phyloP scores from a whole-genome alignment of 176 grass and related monocot genomes.

The Calamus simplicifolius region DNA sequence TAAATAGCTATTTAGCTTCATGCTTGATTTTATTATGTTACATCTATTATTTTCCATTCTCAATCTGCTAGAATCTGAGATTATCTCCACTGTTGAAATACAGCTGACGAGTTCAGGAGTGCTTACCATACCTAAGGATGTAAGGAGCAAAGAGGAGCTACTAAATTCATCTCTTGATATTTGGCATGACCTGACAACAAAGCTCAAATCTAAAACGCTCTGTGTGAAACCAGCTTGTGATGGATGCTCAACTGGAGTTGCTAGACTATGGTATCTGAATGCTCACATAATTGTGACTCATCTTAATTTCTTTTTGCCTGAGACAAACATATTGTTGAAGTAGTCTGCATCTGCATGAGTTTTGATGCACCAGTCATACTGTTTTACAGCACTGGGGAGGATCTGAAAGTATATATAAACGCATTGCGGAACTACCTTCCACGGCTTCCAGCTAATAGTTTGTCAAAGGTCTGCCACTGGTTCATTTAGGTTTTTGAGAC shows the following conservation, averaged over 20 bases:
- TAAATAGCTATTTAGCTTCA: too few species aligned
- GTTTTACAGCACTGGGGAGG: conserved; percentile 50
- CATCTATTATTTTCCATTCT: too few species aligned
- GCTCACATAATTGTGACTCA: not conserved
- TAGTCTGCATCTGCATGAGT: not conserved
- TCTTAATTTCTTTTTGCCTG: too few species aligned
- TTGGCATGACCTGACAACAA: conserved; percentile 54
- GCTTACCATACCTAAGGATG: conserved; percentile 81
- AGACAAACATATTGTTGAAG: too few species aligned
- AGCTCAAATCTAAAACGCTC: conserved; percentile 47
- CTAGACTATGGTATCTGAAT: conserved; percentile 72
- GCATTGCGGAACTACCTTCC: conserved; percentile 43
- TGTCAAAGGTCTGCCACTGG: conserved; percentile 56
- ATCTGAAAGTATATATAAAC: conserved; percentile 69
- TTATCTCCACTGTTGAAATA: not conserved
- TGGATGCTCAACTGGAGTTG: conserved; percentile 96
- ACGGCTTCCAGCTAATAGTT: conserved; percentile 73
- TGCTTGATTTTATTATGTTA: too few species aligned
- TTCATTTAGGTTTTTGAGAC: not conserved
- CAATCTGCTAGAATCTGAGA: too few species aligned
- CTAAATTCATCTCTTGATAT: conserved; percentile 41
- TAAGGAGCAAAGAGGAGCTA: conserved; percentile 42
- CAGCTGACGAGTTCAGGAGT: conserved; percentile 65
- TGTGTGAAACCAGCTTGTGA: conserved; percentile 95
- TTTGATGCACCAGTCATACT: not conserved